Base-by-base conservation (phyloP, 2,329 filamentous ascomycete genomes). In the Diaporthe amygdali region DNA sequence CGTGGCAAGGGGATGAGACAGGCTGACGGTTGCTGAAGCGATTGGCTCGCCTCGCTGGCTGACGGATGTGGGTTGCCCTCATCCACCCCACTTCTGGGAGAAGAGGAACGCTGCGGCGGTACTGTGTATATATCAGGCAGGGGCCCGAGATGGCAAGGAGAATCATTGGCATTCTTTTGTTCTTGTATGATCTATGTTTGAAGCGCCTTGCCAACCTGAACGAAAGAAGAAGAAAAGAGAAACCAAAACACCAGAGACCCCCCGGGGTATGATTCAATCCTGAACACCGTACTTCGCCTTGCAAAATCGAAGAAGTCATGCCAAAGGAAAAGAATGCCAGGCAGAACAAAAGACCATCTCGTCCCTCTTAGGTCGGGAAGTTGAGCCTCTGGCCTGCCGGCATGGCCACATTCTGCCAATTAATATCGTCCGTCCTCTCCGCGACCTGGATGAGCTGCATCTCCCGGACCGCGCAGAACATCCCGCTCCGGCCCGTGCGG, bases 401-500 rank as follows among this genome's bases (percentile, higher is more conserved):
- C 49, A 82, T 80, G 34, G 75, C 72, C 46, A 75, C 76, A 34
- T 81, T 79, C 49, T 77, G 76, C 81, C 81, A 82, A 72, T 82
- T 82, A 66, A 75, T 74, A 59, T 81, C 78, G 32, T 73, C 78
- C 9, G 74, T 74, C 27, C 78, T 78, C 61, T 77, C 73, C n/a
- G 71, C 75, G 72, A 66, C 20, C 54, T 75, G 75, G 39, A 84
- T 75, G 14, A 82, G 74, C 74, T 83, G 84, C 77, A 90, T 82
- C 75, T 87, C 85, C 34, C 86, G 80, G 4, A 85, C 83, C 9
- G 87, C 88, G 76, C 89, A 91, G 76, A 87, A 90, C 71, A 88
- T 82, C 34, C 88, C 88, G 32, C 84, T 86, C 59, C 82, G 81
- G 1, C 85, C 87, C 4, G 77, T 81, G 30, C 87, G 80, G 47